Evolutionary conservation across 1,284 basidiomycete genomes (phyloP).

Genomic region (Athelia sp.): DNA sequence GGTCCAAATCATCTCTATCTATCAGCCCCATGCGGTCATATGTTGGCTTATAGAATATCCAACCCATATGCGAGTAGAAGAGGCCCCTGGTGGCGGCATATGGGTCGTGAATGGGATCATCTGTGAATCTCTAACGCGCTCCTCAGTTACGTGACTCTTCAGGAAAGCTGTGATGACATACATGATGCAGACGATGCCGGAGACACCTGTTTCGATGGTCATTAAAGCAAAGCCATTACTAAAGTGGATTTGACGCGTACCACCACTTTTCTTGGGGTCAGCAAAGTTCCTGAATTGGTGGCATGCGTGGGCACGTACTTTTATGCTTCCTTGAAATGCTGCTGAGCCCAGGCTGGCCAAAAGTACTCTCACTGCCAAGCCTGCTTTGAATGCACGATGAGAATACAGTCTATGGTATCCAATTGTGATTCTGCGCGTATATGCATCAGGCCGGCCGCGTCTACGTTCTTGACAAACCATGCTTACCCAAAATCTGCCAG

Average conservation of each 20-base stretch:
- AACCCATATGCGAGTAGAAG: slow-evolving; percentile 76
- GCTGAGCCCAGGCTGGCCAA: slow-evolving; percentile 66
- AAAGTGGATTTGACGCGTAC: slow-evolving; percentile 24
- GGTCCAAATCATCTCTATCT: slow-evolving; percentile 67
- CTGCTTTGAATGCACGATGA: slow-evolving; percentile 65
- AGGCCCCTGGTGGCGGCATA: slow-evolving; percentile 68
- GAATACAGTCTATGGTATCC: slow-evolving; percentile 79
- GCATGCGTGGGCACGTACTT: slow-evolving; percentile 23
- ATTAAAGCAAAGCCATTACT: slow-evolving; percentile 2
- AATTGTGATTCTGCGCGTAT: slow-evolving; percentile 56
- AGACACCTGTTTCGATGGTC: slow-evolving; percentile 48
- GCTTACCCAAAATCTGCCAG: slow-evolving; percentile 66
- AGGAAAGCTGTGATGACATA: slow-evolving; percentile 25
- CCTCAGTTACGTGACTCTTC: not conserved
- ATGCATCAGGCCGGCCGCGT: not conserved
- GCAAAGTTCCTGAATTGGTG: not conserved
- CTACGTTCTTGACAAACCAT: slow-evolving; percentile 4
- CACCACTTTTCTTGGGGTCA: slow-evolving; percentile 34
- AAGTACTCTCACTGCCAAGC: slow-evolving; percentile 46
- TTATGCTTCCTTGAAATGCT: slow-evolving; percentile 64
- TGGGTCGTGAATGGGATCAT: slow-evolving; percentile 71
- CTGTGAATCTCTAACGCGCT: slow-evolving; percentile 59
- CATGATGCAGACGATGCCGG: slow-evolving; percentile 73
- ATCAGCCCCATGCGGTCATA: slow-evolving; percentile 63
- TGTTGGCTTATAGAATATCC: slow-evolving; percentile 77